Evolutionary conservation across 495 filamentous ascomycete species (phyloP), one percentile per base, ranked within the genome.

Genomic region (Penicillium bovifimosum): DNA sequence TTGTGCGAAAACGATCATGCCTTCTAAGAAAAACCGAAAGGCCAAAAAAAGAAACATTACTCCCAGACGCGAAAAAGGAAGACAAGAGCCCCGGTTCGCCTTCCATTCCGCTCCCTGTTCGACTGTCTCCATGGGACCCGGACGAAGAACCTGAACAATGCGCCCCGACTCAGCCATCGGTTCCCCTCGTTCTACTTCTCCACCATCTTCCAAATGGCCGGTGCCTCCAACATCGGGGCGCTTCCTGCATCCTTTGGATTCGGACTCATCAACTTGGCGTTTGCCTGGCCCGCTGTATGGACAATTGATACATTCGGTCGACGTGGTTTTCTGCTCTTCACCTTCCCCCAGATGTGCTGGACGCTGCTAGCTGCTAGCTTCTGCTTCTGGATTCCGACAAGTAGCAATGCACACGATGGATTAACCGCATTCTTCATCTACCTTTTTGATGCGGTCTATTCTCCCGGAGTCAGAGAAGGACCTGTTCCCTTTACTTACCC

Each of bases 231-330:
- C 13, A 77, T 74, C 46, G 62, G 75, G 5, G 83, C 90, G 32
- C 78, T 95, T 6, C 72, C 87, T 13, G 84, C 83, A 2, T 90
- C 86, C 0, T 87, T 82, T 59, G 89, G 89, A 2, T 93, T 91
- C 60, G 89, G 89, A 28, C 64, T 88, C 1, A 77, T 92, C 57
- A 91, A 93, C 68, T 92, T 87, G 66, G 40, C 86, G n/a, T 93
- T 93, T 58, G 86, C 88, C 41, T 88, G 82, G 71, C 88, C 89
- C 1, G 88, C 89, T 5, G 76, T 95, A 27, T 88, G 78, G 73
- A 90, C 87, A 7, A 95, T 95, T 56, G 90, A 95, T 67, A 90
- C 86, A 9, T 92, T 83, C 42, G 90, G 90, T 9, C 85, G 90
- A 31, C 81, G 90, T 18, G 74, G 76, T 13, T 76, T 95, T 1